Evolutionary conservation across 2,329 filamentous ascomycete species (phyloP).

Genomic region (Coccinonectria pachysandricola): DNA sequence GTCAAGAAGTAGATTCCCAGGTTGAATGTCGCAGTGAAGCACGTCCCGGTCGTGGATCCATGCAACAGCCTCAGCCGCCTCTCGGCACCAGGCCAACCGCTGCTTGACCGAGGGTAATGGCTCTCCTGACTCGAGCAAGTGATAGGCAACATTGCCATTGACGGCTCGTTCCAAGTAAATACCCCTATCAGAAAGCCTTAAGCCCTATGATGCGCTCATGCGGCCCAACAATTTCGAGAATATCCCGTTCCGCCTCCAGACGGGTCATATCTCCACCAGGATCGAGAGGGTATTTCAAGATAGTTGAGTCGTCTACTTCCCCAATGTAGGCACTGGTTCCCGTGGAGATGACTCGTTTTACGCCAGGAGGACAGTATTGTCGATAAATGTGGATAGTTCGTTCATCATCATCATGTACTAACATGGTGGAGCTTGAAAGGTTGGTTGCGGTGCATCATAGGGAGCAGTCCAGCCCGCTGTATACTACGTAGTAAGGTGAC

Average conservation of each 20-base stretch:
- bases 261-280: slow-evolving; percentile 6
- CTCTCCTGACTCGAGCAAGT: slow-evolving; percentile 1
- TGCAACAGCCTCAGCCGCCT: slow-evolving; percentile 2
- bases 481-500: too few species aligned
- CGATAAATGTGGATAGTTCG: too few species aligned
- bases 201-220: slow-evolving; percentile 7
- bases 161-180: slow-evolving; percentile 9
- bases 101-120: slow-evolving; percentile 1
- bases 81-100: slow-evolving; percentile 3
- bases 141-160: slow-evolving; percentile 9
- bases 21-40: slow-evolving; percentile 10
- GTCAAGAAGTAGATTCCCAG: slow-evolving; percentile 8
- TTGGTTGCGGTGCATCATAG: too few species aligned
- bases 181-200: slow-evolving; percentile 5
- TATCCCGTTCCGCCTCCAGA: slow-evolving; percentile 6
- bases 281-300: slow-evolving; percentile 13
- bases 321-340: slow-evolving; percentile 10
- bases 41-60: slow-evolving; percentile 5
- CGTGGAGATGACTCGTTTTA: slow-evolving; percentile 3
- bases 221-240: slow-evolving; percentile 7
- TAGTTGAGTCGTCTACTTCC: slow-evolving; percentile 11
- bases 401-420: too few species aligned
- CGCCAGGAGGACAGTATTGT: slow-evolving; percentile 3
- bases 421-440: too few species aligned
- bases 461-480: too few species aligned